Evolutionary conservation across 1,284 basidiomycete species (phyloP).

Genomic region (Pholiota adiposa): DNA sequence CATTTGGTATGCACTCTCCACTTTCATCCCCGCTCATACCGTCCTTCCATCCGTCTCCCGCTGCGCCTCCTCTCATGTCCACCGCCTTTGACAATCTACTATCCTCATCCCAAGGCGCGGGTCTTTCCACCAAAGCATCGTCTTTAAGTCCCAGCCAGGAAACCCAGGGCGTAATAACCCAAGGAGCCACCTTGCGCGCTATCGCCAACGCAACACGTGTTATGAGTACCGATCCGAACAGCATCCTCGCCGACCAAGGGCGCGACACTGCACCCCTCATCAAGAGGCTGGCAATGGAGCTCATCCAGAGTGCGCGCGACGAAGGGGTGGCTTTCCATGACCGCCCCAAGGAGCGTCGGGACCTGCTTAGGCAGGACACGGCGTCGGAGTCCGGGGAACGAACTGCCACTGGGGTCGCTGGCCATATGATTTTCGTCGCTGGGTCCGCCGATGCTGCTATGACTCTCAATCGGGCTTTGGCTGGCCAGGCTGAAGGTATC

Average conservation of each 20-base stretch:
- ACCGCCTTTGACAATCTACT: slow-evolving; percentile 38
- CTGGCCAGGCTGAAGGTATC: slow-evolving; percentile 29
- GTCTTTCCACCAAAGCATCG: slow-evolving; percentile 23
- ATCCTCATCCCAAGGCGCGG: slow-evolving; percentile 14
- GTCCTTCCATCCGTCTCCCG: slow-evolving; percentile 40
- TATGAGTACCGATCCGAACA: slow-evolving; percentile 80
- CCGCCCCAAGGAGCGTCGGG: slow-evolving; percentile 49
- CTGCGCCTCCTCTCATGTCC: slow-evolving; percentile 51
- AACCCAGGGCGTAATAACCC: slow-evolving; percentile 37
- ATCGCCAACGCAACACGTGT: slow-evolving; percentile 87
- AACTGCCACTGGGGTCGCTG: slow-evolving; percentile 40
- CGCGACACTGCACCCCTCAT: slow-evolving; percentile 65
- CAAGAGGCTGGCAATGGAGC: slow-evolving; percentile 67
- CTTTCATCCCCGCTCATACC: slow-evolving; percentile 47
- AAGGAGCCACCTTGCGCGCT: slow-evolving; percentile 71
- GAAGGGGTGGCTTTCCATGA: slow-evolving; percentile 63
- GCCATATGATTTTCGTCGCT: slow-evolving; percentile 42
- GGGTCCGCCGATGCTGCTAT: slow-evolving; percentile 47
- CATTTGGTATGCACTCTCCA: slow-evolving; percentile 26
- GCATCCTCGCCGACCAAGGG: slow-evolving; percentile 73
- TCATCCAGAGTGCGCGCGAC: slow-evolving; percentile 77
- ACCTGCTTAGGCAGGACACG: slow-evolving; percentile 30
- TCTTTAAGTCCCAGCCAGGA: slow-evolving; percentile 32
- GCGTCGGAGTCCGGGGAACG: slow-evolving; percentile 27
- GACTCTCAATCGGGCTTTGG: slow-evolving; percentile 49